phyloP scores from a whole-genome alignment of 2,329 filamentous ascomycete species.

The Pseudogymnoascus sp. region DNA sequence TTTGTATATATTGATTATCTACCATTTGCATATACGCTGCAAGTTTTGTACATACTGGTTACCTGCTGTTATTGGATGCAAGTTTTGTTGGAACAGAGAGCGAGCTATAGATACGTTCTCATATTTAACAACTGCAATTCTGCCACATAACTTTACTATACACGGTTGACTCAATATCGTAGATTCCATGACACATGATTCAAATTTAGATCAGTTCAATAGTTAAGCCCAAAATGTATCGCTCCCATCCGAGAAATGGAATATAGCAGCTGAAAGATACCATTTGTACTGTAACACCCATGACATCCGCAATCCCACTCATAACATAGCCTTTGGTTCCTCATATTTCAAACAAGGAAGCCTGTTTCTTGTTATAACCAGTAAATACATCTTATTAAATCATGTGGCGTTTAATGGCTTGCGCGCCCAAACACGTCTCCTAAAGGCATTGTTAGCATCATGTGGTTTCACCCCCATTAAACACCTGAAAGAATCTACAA shows the following conservation, averaged over 20 bases:
- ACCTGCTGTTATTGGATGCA: background rate
- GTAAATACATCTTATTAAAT: background rate
- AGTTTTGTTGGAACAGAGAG: background rate
- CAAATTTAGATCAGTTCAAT: background rate
- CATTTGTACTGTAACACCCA: too few species aligned
- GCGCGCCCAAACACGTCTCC: background rate
- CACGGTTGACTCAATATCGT: background rate
- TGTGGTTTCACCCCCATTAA: background rate
- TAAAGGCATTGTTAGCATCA: background rate
- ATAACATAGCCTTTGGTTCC: too few species aligned
- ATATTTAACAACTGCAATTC: background rate
- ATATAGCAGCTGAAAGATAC: too few species aligned
- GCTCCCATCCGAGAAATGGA: too few species aligned
- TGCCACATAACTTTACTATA: background rate
- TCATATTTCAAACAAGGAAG: too few species aligned
- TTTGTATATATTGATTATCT: conserved; percentile 4
- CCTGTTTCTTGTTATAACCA: background rate
- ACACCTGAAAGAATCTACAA: background rate
- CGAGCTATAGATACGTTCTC: background rate
- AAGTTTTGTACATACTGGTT: background rate
- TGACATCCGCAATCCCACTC: too few species aligned
- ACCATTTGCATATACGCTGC: background rate
- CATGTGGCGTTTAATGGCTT: background rate
- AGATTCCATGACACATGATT: background rate
- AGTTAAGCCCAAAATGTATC: background rate